phyloP scores from a whole-genome alignment of 2,329 filamentous ascomycete species.

The Hypoxylon sp. region DNA sequence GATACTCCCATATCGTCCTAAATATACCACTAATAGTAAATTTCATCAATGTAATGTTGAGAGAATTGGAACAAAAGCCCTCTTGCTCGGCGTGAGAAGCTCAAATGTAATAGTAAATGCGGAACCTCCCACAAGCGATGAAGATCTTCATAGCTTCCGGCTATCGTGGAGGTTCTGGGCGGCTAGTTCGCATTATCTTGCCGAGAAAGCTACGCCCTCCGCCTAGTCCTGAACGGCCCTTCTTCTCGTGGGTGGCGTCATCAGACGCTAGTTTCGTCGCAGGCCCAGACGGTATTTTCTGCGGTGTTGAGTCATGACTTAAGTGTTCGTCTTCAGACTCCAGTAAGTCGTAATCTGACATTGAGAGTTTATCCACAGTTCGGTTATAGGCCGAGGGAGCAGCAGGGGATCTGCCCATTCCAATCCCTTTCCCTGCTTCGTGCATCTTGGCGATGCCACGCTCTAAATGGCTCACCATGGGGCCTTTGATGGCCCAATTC shows the following conservation, averaged over 20 bases:
- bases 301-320: constrained; percentile 29
- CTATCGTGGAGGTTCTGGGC: constrained; percentile 43
- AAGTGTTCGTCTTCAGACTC: constrained; percentile 48
- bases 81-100: not conserved
- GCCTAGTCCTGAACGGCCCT: constrained; percentile 34
- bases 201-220: constrained; percentile 43
- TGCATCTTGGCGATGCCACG: constrained; percentile 62
- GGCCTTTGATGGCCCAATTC: constrained; percentile 61
- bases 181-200: constrained; percentile 47
- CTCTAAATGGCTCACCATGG: constrained; percentile 64
- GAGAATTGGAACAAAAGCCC: not conserved
- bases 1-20: constrained; percentile 8
- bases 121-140: not conserved
- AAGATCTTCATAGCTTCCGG: not conserved
- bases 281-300: constrained; percentile 22
- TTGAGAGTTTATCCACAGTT: constrained; percentile 35
- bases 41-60: constrained; percentile 1
- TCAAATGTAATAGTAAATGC: not conserved
- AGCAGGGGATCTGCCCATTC: constrained; percentile 22
- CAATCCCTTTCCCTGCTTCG: constrained; percentile 42
- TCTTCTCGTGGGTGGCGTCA: constrained; percentile 35
- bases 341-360: constrained; percentile 46
- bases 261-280: constrained; percentile 15
- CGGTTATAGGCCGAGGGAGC: constrained; percentile 34
- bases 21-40: constrained; percentile 20